phyloP scores from a whole-genome alignment of 176 grass and related monocot genomes.

The Paspalum notatum region DNA sequence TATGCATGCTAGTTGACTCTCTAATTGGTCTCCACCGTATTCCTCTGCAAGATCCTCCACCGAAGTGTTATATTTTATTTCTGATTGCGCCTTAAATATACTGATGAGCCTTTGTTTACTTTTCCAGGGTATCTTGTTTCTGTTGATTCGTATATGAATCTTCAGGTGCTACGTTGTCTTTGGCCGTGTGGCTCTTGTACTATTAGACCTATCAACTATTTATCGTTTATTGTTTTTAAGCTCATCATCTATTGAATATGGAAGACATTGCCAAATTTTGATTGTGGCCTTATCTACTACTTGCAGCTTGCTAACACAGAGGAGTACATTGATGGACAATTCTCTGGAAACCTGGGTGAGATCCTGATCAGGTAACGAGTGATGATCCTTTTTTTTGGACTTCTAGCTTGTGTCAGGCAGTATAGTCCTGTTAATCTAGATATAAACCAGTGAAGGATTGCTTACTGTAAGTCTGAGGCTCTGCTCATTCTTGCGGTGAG shows the following conservation, averaged over 20 bases:
- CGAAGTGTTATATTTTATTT: neutral
- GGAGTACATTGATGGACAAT: slow-evolving; percentile 88
- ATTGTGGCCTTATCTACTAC: neutral
- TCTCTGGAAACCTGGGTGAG: slow-evolving; percentile 83
- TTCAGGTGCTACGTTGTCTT: slow-evolving; percentile 58
- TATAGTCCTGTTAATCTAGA: neutral
- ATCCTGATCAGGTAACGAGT: slow-evolving; percentile 72
- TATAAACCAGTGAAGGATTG: neutral
- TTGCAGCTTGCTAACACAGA: slow-evolving; percentile 84
- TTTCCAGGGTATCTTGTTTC: slow-evolving; percentile 84
- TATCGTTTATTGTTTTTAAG: neutral
- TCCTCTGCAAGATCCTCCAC: too few species aligned
- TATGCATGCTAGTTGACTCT: too few species aligned
- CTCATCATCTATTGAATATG: neutral
- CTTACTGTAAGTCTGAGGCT: neutral
- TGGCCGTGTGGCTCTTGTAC: neutral
- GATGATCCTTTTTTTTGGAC: neutral
- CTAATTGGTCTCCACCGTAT: too few species aligned
- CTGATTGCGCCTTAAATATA: neutral
- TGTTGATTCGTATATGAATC: slow-evolving; percentile 93
- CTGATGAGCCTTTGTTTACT: neutral
- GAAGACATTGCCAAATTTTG: neutral
- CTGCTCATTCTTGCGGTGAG: too few species aligned
- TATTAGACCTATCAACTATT: neutral
- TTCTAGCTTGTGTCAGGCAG: neutral